These are phyloP conservation scores for Gloeophyllum trabeum DNA, from an alignment of 768 basidiomycete genomes.

Conservation along the genomic window DNA sequence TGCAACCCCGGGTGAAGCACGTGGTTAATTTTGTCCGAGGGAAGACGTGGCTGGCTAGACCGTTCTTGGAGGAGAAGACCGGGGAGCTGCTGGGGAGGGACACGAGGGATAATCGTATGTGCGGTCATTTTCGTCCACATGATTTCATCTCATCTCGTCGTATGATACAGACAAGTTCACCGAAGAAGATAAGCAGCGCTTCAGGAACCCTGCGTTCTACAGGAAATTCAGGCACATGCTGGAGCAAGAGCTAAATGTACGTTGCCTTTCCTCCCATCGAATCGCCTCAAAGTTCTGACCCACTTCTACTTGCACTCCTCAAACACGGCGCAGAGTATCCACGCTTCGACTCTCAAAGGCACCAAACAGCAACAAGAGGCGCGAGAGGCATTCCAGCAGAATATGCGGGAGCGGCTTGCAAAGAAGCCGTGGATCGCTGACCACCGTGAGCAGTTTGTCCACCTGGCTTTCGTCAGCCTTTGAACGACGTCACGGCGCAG, in stretches of 20 bases:
- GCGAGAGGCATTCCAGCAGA: slow-evolving; percentile 24
- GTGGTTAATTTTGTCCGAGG: slow-evolving; percentile 47
- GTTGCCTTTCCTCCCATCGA: slow-evolving; percentile 9
- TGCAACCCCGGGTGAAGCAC: slow-evolving; percentile 39
- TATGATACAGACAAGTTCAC: slow-evolving; percentile 30
- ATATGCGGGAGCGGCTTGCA: slow-evolving; percentile 38
- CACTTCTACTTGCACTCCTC: too few species aligned
- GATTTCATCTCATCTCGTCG: slow-evolving; percentile 8
- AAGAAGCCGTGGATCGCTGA: slow-evolving; percentile 55
- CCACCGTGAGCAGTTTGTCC: slow-evolving; percentile 28
- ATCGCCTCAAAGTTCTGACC: too few species aligned
- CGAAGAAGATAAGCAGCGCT: slow-evolving; percentile 36
- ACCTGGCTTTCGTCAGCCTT: not conserved
- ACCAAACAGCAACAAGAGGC: slow-evolving; percentile 25
- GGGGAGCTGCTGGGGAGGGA: slow-evolving; percentile 25
- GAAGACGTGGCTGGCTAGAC: slow-evolving; percentile 43
- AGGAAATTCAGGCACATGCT: slow-evolving; percentile 34
- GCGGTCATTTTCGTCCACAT: not conserved
- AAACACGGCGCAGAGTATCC: slow-evolving; percentile 29
- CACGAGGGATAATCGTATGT: slow-evolving; percentile 29
- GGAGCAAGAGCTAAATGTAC: slow-evolving; percentile 38
- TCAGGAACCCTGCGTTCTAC: slow-evolving; percentile 37
- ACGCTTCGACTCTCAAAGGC: slow-evolving; percentile 28
- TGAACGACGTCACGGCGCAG: too few species aligned
- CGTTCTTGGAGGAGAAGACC: slow-evolving; percentile 30